Evolutionary conservation across 176 grass and related monocot species (phyloP).

Genomic region (Hyparrhenia diplandra): DNA sequence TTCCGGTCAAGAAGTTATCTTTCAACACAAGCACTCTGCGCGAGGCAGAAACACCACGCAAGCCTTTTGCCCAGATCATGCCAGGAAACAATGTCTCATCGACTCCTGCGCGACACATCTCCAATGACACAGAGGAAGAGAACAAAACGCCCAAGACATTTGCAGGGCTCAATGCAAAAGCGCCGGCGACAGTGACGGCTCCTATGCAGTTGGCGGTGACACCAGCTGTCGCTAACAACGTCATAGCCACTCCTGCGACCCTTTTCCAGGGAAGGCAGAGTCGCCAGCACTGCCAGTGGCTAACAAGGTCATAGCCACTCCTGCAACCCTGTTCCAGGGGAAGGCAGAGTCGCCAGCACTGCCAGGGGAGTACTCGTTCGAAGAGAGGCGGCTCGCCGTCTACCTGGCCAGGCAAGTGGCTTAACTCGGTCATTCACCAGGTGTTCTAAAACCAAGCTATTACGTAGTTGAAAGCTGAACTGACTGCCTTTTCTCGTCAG

Average conservation of each 20-base stretch:
- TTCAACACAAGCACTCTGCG: constrained; percentile 46
- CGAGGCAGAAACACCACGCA: constrained; percentile 55
- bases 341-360: background rate
- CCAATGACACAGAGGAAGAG: constrained; percentile 31
- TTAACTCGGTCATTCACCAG: background rate
- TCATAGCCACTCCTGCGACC: constrained; percentile 18
- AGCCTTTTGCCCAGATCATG: constrained; percentile 64
- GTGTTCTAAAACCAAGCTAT: background rate
- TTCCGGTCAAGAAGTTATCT: constrained; percentile 66
- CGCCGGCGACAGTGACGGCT: constrained; percentile 31
- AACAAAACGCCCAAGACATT: constrained; percentile 48
- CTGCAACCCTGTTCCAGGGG: constrained; percentile 33
- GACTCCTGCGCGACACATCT: constrained; percentile 15
- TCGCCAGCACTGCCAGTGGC: background rate
- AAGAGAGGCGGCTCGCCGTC: constrained; percentile 58
- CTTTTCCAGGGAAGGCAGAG: constrained; percentile 33
- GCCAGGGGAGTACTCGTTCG: constrained; percentile 68
- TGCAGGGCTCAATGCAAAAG: constrained; percentile 36
- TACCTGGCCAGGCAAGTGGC: constrained; percentile 37
- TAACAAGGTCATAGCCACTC: constrained; percentile 25
- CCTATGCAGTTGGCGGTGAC: constrained; percentile 64
- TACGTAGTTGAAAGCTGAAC: constrained; percentile 19
- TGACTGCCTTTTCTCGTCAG: constrained; percentile 26
- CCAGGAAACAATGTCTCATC: constrained; percentile 37
- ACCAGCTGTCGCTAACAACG: constrained; percentile 35